Conservation (phyloP, 805 yeast genomes). For the Starmera amethionina region DNA sequence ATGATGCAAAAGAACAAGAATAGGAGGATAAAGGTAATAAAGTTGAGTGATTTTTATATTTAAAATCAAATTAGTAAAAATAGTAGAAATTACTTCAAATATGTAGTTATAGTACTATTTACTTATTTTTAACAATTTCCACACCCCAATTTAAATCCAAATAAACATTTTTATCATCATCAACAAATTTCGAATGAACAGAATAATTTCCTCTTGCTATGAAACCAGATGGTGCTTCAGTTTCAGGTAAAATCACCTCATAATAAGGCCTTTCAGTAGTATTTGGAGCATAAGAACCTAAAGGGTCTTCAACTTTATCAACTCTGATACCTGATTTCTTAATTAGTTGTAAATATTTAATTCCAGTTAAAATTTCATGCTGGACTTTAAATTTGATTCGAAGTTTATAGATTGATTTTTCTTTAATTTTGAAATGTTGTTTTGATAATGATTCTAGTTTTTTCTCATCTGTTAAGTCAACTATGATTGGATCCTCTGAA, state of each 20-base stretch:
- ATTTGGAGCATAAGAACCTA: constrained; percentile 88
- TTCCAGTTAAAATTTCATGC: constrained; percentile 85
- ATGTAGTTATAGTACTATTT: not conserved
- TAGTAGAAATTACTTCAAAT: no score
- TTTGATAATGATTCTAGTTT: constrained; percentile 49
- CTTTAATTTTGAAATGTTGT: constrained; percentile 68
- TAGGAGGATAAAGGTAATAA: no score
- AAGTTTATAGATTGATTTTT: constrained; percentile 63
- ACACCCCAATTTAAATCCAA: constrained; percentile 78
- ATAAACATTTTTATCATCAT: constrained; percentile 74
- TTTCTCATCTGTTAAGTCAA: constrained; percentile 55
- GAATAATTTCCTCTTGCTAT: constrained; percentile 80
- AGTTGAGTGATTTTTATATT: no score
- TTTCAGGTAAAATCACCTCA: constrained; percentile 50
- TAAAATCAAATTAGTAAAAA: no score
- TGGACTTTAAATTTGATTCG: constrained; percentile 75
- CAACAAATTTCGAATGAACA: constrained; percentile 74
- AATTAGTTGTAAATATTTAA: constrained; percentile 74
- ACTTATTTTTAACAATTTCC: constrained; percentile 55
- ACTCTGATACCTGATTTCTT: constrained; percentile 84
- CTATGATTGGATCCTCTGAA: constrained; percentile 58
- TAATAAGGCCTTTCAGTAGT: constrained; percentile 73
- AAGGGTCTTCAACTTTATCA: constrained; percentile 77
- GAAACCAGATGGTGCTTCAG: constrained; percentile 88
- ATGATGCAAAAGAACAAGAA: constrained; percentile 2